Percentiles rank a stretch among this genome's conserved stretches.
Evolutionary conservation across 306 rosid genomes (phyloP).

Genomic region (Glycine latifolia): DNA sequence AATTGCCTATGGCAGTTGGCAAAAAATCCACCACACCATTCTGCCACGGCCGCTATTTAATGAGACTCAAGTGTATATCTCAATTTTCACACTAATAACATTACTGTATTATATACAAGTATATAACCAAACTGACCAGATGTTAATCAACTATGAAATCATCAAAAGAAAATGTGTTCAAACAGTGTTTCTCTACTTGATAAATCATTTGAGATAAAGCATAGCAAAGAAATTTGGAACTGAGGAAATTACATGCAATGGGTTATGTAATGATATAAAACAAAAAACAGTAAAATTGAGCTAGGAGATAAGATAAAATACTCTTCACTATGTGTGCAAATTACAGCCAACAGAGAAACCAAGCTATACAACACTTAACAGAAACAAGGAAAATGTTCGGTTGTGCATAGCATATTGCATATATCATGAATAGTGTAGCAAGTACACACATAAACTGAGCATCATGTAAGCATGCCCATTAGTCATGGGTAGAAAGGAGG

Average conservation of each 20-base stretch:
- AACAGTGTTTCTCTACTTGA: conserved; percentile 11
- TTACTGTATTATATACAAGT: background rate
- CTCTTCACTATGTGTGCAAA: background rate
- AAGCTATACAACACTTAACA: background rate
- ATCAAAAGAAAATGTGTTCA: conserved; percentile 11
- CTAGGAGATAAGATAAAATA: conserved; percentile 14
- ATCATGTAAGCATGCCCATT: conserved; percentile 27
- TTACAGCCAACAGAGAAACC: conserved; percentile 10
- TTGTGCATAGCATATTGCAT: background rate
- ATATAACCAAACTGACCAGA: conserved; percentile 27
- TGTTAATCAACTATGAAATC: background rate
- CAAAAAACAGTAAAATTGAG: background rate
- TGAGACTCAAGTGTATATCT: background rate
- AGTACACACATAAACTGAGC: conserved; percentile 10
- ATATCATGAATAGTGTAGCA: conserved; percentile 13
- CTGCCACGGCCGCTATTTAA: too few species aligned
- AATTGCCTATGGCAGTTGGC: too few species aligned
- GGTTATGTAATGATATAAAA: background rate
- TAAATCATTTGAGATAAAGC: conserved; percentile 18
- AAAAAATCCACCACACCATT: too few species aligned
- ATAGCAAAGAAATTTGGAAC: background rate
- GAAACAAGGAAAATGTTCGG: conserved; percentile 15
- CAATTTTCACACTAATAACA: conserved; percentile 23
- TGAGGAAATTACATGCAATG: conserved; percentile 3
- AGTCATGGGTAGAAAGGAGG: conserved; percentile 28